Evolutionary conservation across 1,139 yeast species (phyloP).

Genomic region (Suhomyces anneliseae): DNA sequence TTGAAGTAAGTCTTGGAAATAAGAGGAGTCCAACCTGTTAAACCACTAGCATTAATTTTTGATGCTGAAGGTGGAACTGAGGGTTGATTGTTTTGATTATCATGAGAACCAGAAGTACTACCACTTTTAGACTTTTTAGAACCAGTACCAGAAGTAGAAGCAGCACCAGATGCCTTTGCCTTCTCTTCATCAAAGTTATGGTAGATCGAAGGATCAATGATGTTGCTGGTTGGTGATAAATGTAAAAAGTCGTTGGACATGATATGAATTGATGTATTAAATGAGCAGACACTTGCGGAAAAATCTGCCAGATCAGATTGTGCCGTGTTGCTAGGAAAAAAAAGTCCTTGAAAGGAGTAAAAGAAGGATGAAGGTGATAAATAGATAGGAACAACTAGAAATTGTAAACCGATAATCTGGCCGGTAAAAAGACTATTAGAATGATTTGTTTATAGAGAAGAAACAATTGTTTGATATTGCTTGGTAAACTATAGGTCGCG

Average conservation of each 20-base stretch:
- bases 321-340: neutral
- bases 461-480: slow-evolving; percentile 1
- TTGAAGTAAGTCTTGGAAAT: slow-evolving; percentile 40
- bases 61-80: slow-evolving; percentile 32
- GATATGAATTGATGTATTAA: neutral
- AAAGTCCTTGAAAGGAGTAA: neutral
- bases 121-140: slow-evolving; percentile 7
- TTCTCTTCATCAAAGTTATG: slow-evolving; percentile 14
- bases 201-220: slow-evolving; percentile 30
- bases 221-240: slow-evolving; percentile 37
- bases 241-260: slow-evolving; percentile 38
- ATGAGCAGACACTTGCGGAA: neutral
- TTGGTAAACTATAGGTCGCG: slow-evolving; percentile 2
- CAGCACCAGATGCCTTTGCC: neutral
- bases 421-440: neutral
- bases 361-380: neutral
- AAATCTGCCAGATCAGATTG: neutral
- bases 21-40: slow-evolving; percentile 49
- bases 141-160: neutral
- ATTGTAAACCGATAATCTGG: neutral
- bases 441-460: slow-evolving; percentile 4
- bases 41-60: slow-evolving; percentile 20
- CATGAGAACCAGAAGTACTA: slow-evolving; percentile 1
- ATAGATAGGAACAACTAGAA: neutral
- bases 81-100: slow-evolving; percentile 7